These are phyloP conservation scores for Euphorbia celastroides DNA, from an alignment of 441 rosid genomes.

Conservation along the genomic window DNA sequence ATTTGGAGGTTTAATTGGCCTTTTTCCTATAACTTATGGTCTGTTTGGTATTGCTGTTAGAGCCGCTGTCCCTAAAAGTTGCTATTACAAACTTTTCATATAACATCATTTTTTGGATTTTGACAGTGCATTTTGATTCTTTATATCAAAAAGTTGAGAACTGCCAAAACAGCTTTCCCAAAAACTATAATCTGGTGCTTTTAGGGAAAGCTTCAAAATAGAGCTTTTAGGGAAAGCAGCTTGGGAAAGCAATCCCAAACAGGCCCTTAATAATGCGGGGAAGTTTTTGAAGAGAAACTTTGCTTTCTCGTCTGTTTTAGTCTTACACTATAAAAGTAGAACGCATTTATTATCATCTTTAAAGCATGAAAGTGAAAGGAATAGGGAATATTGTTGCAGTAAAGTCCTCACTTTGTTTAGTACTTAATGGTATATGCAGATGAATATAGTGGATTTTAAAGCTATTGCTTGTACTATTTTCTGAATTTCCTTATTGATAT, in stretches of 20 bases:
- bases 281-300: neutral
- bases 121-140: no score
- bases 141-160: no score
- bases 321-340: neutral
- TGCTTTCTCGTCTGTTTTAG: neutral
- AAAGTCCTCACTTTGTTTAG: neutral
- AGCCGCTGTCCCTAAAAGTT: no score
- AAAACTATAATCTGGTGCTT: no score
- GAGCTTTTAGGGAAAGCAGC: no score
- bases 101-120: no score
- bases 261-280: neutral
- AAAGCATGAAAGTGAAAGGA: neutral
- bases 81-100: no score
- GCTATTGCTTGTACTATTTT: neutral
- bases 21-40: neutral
- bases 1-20: neutral
- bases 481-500: slow-evolving; percentile 5
- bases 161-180: no score
- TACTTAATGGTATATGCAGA: neutral
- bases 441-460: neutral
- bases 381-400: neutral
- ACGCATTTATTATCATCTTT: neutral
- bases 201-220: no score
- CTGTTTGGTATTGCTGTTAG: no score
- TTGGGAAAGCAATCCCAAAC: no score